These are phyloP conservation scores for Beta vulgaris DNA, from an alignment of 148 eudicot species.

Conservation along the genomic window DNA sequence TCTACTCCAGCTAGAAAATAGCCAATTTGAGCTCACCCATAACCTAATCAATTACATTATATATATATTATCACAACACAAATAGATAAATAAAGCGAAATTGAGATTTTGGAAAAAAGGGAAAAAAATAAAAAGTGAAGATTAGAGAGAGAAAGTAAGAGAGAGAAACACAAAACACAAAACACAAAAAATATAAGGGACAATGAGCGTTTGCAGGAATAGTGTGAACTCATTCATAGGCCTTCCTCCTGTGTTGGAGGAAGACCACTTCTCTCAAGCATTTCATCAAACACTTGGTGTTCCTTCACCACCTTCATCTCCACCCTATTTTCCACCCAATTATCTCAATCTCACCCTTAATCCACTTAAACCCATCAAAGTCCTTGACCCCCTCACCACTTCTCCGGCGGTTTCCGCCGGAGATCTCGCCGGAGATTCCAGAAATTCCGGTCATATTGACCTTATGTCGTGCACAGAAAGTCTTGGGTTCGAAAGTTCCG, in stretches of 20 bases:
- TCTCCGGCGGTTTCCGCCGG: too few relatives aligned
- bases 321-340: neutral
- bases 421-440: neutral
- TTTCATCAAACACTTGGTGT: slow-evolving; percentile 31
- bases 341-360: neutral
- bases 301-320: neutral
- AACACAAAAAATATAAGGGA: neutral
- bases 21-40: neutral
- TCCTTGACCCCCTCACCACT: neutral
- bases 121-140: neutral
- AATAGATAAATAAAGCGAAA: too few relatives aligned
- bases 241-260: neutral
- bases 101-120: neutral
- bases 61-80: too few relatives aligned
- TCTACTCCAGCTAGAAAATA: too few relatives aligned
- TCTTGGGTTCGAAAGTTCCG: slow-evolving; percentile 68
- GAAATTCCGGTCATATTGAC: neutral
- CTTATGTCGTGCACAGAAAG: slow-evolving; percentile 60
- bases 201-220: slow-evolving; percentile 9
- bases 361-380: neutral
- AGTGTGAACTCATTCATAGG: slow-evolving; percentile 13
- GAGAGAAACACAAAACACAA: neutral
- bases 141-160: neutral
- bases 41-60: neutral
- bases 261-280: slow-evolving; percentile 16